A percentile compares a stretch with the other conserved stretches of the same genome.
phyloP scores from a whole-genome alignment of 164 flowering plant genomes.

The Dillenia suffruticosa region DNA sequence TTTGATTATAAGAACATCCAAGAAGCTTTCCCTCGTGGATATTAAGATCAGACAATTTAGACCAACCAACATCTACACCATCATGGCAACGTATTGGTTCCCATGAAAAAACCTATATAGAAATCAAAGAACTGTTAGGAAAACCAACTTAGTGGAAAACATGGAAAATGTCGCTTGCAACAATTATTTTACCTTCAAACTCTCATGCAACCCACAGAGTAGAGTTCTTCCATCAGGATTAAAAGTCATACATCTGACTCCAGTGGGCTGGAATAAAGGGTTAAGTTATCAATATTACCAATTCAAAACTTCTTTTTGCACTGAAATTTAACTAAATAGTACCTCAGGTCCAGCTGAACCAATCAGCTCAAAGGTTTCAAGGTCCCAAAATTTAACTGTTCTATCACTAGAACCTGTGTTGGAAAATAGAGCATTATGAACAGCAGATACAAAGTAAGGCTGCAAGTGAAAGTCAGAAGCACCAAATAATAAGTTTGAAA shows the following conservation, averaged over 20 bases:
- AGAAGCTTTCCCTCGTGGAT: constrained; percentile 98
- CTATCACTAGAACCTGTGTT: constrained; percentile 87
- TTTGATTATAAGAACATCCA: constrained; percentile 97
- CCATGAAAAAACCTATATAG: constrained; percentile 82
- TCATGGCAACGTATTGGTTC: constrained; percentile 94
- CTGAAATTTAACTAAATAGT: background rate
- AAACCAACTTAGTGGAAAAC: background rate
- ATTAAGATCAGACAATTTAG: constrained; percentile 86
- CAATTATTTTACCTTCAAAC: constrained; percentile 55
- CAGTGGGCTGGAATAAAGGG: constrained; percentile 51
- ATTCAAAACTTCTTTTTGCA: background rate
- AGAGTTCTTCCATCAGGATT: constrained; percentile 96
- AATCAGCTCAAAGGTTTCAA: constrained; percentile 97
- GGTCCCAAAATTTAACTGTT: constrained; percentile 99
- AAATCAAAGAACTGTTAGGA: constrained; percentile 1
- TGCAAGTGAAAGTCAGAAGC: constrained; percentile 9
- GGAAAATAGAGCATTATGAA: too few species aligned
- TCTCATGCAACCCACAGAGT: constrained; percentile 93
- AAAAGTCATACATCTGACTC: constrained; percentile 84
- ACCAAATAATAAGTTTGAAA: background rate
- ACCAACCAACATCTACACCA: constrained; percentile 97
- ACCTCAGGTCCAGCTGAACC: constrained; percentile 99
- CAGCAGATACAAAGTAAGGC: too few species aligned
- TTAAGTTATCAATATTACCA: too few species aligned
- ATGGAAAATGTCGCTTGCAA: background rate